These are phyloP conservation scores for Termitomyces sp. DNA, from an alignment of 768 basidiomycete species.

Conservation along the genomic window DNA sequence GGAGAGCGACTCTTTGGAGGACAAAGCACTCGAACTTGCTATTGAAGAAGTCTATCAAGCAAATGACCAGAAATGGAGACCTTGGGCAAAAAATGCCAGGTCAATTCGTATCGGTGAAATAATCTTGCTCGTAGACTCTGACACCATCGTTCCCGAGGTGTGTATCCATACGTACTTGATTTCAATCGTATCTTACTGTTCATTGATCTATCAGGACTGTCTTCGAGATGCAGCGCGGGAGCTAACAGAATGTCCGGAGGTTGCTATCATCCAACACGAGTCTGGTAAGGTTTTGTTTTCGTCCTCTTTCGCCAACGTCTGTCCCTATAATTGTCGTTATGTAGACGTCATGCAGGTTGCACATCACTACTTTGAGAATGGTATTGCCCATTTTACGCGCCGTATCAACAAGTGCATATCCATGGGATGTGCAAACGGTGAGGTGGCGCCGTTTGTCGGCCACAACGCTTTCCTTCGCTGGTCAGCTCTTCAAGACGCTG, in stretches of 20 bases:
- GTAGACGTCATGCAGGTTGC: slow-evolving; percentile 87
- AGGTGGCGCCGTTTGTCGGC: slow-evolving; percentile 79
- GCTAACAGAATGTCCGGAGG: slow-evolving; percentile 72
- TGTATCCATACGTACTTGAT: neutral
- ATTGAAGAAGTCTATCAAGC: slow-evolving; percentile 67
- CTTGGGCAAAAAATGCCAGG: slow-evolving; percentile 74
- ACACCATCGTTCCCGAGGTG: slow-evolving; percentile 73
- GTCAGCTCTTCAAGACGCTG: slow-evolving; percentile 84
- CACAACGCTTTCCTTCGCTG: slow-evolving; percentile 89
- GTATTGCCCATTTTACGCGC: slow-evolving; percentile 82
- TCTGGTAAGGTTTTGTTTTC: slow-evolving; percentile 44
- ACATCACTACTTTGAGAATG: slow-evolving; percentile 87
- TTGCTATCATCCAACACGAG: slow-evolving; percentile 88
- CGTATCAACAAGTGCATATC: slow-evolving; percentile 83
- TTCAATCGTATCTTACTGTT: neutral
- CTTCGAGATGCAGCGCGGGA: slow-evolving; percentile 88
- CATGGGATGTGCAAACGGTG: slow-evolving; percentile 75
- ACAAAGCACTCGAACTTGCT: slow-evolving; percentile 65
- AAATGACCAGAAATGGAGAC: slow-evolving; percentile 53
- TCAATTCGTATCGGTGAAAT: slow-evolving; percentile 74
- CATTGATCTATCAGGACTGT: slow-evolving; percentile 54
- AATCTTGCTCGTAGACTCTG: slow-evolving; percentile 79
- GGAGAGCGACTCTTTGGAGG: slow-evolving; percentile 51
- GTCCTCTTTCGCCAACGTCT: neutral
- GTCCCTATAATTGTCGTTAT: neutral